These are phyloP conservation scores for Apiotrichum akiyoshidainum DNA, from an alignment of 1,284 basidiomycete species.

Conservation along the genomic window DNA sequence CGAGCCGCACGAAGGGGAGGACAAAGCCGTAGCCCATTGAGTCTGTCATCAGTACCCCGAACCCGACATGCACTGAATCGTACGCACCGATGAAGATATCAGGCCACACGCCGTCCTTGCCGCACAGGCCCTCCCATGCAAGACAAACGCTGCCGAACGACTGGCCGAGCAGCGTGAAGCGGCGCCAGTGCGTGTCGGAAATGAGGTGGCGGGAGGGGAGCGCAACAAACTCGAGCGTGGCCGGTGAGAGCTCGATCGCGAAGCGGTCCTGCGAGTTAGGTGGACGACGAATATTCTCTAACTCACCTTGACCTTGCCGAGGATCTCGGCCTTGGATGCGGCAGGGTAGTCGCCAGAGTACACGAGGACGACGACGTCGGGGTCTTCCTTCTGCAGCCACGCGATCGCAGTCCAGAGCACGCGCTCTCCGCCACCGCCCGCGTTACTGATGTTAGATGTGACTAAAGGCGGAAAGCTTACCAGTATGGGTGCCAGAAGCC, in stretches of 20 bases:
- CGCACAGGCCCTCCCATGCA: slow-evolving; percentile 63
- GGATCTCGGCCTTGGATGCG: slow-evolving; percentile 75
- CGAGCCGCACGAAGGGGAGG: slow-evolving; percentile 68
- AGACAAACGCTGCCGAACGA: slow-evolving; percentile 81
- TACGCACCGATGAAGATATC: slow-evolving; percentile 82
- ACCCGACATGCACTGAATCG: not conserved
- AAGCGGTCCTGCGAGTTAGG: slow-evolving; percentile 65
- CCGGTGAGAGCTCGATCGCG: slow-evolving; percentile 67
- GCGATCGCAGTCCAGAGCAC: slow-evolving; percentile 91
- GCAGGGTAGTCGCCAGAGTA: slow-evolving; percentile 81
- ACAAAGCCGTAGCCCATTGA: slow-evolving; percentile 98
- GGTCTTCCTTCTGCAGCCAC: slow-evolving; percentile 69
- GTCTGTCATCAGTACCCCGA: slow-evolving; percentile 56
- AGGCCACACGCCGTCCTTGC: slow-evolving; percentile 45
- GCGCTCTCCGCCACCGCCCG: slow-evolving; percentile 93
- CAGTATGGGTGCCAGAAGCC: slow-evolving; percentile 97
- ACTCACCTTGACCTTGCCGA: slow-evolving; percentile 74
- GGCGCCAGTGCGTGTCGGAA: slow-evolving; percentile 77
- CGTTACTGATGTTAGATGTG: slow-evolving; percentile 86
- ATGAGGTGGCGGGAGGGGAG: slow-evolving; percentile 68
- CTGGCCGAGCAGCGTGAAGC: slow-evolving; percentile 88
- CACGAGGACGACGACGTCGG: slow-evolving; percentile 70
- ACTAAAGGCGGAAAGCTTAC: too few relatives aligned
- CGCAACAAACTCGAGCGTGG: slow-evolving; percentile 71
- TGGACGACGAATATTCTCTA: not conserved